phyloP scores from a whole-genome alignment of 768 basidiomycete species.

The Daedaleopsis nitida region DNA sequence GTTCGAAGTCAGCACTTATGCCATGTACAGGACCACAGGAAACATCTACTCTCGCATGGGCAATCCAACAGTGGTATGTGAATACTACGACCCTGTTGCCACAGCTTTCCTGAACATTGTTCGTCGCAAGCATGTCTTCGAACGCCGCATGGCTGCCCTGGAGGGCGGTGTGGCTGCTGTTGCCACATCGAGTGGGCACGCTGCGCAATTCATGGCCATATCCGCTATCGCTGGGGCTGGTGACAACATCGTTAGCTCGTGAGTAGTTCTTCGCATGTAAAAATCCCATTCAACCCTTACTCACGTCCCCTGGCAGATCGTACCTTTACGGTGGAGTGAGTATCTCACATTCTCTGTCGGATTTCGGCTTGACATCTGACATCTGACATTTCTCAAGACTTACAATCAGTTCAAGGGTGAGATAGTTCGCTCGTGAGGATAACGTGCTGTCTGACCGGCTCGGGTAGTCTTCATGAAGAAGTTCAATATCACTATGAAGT shows the following conservation, averaged over 20 bases:
- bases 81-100: too few species aligned
- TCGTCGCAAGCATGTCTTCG: slow-evolving; percentile 65
- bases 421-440: not conserved
- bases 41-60: slow-evolving; percentile 70
- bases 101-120: not conserved
- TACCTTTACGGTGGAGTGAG: slow-evolving; percentile 71
- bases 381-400: slow-evolving; percentile 36
- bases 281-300: not conserved
- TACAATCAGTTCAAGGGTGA: slow-evolving; percentile 76
- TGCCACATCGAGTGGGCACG: slow-evolving; percentile 73
- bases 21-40: slow-evolving; percentile 45
- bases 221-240: slow-evolving; percentile 60
- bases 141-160: slow-evolving; percentile 74
- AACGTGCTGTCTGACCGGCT: not conserved
- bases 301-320: slow-evolving; percentile 39
- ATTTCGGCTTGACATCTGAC: not conserved
- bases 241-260: slow-evolving; percentile 81
- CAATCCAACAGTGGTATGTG: slow-evolving; percentile 64
- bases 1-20: not conserved
- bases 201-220: slow-evolving; percentile 77
- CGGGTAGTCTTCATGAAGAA: slow-evolving; percentile 64
- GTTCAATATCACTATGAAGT: slow-evolving; percentile 67
- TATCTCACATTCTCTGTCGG: not conserved
- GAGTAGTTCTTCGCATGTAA: slow-evolving; percentile 26
- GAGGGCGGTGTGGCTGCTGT: slow-evolving; percentile 80